A percentile compares a stretch with the other conserved stretches of the same genome.
phyloP scores from a whole-genome alignment of 805 yeast species.

The Saccharomycopsis fermentans region DNA sequence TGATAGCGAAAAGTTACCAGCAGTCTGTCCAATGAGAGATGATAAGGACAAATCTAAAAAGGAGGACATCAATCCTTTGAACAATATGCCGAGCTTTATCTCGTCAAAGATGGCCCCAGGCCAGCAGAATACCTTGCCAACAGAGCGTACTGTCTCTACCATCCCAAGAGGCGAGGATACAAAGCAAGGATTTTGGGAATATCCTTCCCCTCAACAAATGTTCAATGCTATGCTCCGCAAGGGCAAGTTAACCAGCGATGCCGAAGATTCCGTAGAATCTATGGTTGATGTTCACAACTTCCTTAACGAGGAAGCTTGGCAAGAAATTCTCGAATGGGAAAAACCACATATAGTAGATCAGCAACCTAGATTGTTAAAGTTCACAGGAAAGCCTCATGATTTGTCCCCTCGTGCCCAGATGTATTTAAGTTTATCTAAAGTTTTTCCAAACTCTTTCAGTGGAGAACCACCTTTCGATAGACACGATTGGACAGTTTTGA shows the following conservation, averaged over 20 bases:
- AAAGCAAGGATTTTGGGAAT: constrained; percentile 85
- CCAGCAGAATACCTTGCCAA: constrained; percentile 68
- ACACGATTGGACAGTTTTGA: constrained; percentile 95
- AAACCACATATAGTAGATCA: constrained; percentile 47
- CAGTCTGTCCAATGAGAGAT: constrained; percentile 32
- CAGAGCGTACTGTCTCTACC: constrained; percentile 70
- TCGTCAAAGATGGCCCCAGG: constrained; percentile 64
- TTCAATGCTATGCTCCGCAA: constrained; percentile 93
- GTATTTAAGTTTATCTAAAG: constrained; percentile 51
- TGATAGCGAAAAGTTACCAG: constrained; percentile 22
- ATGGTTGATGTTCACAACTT: constrained; percentile 98
- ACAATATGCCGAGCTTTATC: constrained; percentile 78
- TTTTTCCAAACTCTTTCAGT: constrained; percentile 65
- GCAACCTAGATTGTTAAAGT: constrained; percentile 70
- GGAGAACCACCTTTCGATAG: constrained; percentile 90
- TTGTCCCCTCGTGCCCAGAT: constrained; percentile 75
- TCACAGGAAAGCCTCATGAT: constrained; percentile 88
- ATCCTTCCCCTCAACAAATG: constrained; percentile 99
- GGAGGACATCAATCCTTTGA: constrained; percentile 59
- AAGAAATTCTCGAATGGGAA: constrained; percentile 90
- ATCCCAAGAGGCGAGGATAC: constrained; percentile 73
- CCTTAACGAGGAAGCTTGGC: constrained; percentile 96
- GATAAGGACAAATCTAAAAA: constrained; percentile 21
- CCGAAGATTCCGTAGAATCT: constrained; percentile 90
- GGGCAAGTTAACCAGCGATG: constrained; percentile 80